These are phyloP conservation scores for Furcasterigmium sp. DNA, from an alignment of 2,329 filamentous ascomycete genomes.

Conservation along the genomic window DNA sequence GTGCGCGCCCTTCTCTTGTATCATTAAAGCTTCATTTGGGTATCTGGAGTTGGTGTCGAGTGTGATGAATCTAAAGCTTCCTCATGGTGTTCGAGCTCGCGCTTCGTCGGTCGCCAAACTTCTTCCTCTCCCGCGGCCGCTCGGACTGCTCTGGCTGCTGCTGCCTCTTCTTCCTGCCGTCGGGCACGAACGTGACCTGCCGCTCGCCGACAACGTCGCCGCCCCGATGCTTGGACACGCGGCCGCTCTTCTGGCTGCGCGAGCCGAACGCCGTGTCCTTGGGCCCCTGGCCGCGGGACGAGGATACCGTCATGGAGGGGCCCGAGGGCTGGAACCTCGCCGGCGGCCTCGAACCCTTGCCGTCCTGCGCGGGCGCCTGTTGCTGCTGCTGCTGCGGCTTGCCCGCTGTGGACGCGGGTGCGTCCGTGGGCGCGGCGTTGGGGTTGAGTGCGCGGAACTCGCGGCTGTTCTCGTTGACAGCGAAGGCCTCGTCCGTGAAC, in stretches of 20 bases:
- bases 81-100: conserved; percentile 74
- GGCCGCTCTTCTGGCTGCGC: conserved; percentile 44
- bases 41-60: not conserved
- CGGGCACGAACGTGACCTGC: conserved; percentile 68
- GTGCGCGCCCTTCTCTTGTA: conserved; percentile 7
- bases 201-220: conserved; percentile 56
- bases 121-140: conserved; percentile 23
- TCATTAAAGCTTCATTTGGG: conserved; percentile 5
- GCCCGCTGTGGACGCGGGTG: too few species aligned
- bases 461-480: conserved; percentile 80
- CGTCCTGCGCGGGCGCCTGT: not conserved
- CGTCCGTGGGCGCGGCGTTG: conserved; percentile 48
- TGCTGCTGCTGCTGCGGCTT: too few species aligned
- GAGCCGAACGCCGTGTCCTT: conserved; percentile 55
- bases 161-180: conserved; percentile 43
- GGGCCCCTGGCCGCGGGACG: conserved; percentile 55
- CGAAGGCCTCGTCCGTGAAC: conserved; percentile 91
- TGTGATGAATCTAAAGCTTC: conserved; percentile 59
- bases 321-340: conserved; percentile 20
- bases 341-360: conserved; percentile 6
- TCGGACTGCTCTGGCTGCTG: conserved; percentile 20
- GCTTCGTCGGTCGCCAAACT: conserved; percentile 52
- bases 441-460: conserved; percentile 90
- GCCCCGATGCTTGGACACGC: conserved; percentile 37
- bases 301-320: conserved; percentile 59